These are phyloP conservation scores for Chaetomium sp. DNA, from an alignment of 2,329 filamentous ascomycete species.

Conservation along the genomic window DNA sequence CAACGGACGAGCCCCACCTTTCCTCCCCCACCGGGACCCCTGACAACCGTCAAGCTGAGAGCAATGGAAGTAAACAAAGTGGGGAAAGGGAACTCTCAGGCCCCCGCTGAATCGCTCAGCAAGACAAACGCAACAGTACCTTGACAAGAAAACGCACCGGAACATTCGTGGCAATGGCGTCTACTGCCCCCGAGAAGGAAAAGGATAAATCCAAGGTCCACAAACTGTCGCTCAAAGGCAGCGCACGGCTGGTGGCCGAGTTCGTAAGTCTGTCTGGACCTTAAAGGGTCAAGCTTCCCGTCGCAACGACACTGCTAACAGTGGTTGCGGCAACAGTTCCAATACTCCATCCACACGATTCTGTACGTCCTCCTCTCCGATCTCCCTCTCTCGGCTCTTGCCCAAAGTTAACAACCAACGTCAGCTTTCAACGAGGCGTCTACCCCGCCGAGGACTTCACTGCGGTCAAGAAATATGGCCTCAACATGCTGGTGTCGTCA, in stretches of 20 bases:
- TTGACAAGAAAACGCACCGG: background rate
- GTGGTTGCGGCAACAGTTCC: constrained; percentile 52
- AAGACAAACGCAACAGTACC: too few species aligned
- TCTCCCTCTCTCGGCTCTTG: too few species aligned
- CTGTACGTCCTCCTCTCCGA: constrained; percentile 49
- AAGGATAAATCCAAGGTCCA: constrained; percentile 83
- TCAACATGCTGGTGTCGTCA: constrained; percentile 94
- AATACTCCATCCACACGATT: constrained; percentile 97
- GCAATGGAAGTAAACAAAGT: constrained; percentile 9
- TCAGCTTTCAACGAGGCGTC: constrained; percentile 74
- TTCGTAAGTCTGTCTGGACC: constrained; percentile 59
- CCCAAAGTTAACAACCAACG: background rate
- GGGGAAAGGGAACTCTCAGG: background rate
- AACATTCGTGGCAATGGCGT: constrained; percentile 9
- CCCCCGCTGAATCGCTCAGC: background rate
- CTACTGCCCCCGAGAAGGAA: constrained; percentile 39
- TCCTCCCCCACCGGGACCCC: background rate
- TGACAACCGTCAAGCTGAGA: constrained; percentile 1
- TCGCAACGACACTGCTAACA: constrained; percentile 15
- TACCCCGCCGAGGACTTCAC: constrained; percentile 96
- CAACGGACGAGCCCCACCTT: background rate
- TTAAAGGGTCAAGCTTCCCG: background rate
- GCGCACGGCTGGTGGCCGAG: constrained; percentile 82
- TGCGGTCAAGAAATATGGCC: constrained; percentile 97
- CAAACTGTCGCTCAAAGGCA: constrained; percentile 84